Evolutionary conservation across 805 yeast genomes (phyloP), one percentile per base, ranked within the genome.

Genomic region (Saturnispora sekii): DNA sequence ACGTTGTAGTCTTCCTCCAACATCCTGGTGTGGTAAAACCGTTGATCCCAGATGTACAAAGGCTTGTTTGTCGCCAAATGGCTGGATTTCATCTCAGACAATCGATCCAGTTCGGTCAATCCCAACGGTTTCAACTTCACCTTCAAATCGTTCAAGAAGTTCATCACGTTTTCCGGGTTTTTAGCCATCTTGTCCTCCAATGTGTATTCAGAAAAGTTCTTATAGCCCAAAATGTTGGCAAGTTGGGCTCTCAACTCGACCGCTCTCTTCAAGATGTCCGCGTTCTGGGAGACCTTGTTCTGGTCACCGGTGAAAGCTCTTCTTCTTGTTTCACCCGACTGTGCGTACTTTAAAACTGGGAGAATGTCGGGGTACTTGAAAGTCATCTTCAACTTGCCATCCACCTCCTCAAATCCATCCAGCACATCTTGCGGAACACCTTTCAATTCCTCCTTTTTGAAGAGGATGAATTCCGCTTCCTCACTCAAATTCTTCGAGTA

Each of bases 151-250:
- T 67, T 57, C 52, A 86, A 70, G 56, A 86, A 86, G 32, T 62
- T 57, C 53, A 73, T 57, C 16, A 84, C 95, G 18, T 66, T 74
- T 38, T 69, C 67, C 35, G 81, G 76, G 26, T 67, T 70, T 56
- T 85, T 82, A 35, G 95, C 95, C 89, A 86, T 81, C 59, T 87
- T 74, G 44, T 78, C 81, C 50, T 85, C 90, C 51, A 86, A 68
- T 31, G 79, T 74, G 57, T 73, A 84, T 44, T 79, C 82, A 1
- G 93, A 78, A 61, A 74, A 86, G 45, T 75, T 76, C 8, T 71
- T 61, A 62, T 81, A 86, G 16, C 88, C 93, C 55, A 85, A 66
- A 7, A 74, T 47, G 37, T 71, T 57, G 2, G 94, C 87, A 45
- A 81, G 63, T 53, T 80, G 64, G 31, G 73, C 74, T 57, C 96